Evolutionary conservation across 2,329 filamentous ascomycete genomes (phyloP), one percentile per base, ranked within the genome.

Genomic region (Fusarium sp.): DNA sequence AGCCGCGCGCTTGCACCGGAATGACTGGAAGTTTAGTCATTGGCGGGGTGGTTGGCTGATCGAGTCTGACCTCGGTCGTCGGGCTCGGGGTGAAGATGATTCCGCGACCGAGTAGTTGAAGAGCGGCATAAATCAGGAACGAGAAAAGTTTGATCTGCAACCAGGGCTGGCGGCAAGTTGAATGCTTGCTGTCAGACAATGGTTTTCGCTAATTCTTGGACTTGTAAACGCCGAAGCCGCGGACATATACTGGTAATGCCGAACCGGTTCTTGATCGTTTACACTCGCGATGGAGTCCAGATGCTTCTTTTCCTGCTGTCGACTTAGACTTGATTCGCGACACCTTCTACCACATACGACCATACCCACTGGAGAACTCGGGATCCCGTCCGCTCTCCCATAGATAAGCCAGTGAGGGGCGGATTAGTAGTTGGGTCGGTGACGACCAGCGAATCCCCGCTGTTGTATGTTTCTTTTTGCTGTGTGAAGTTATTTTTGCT

Each of bases 1-100:
- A 72, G 64, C 60, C 71, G 68, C 71, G 68, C 68, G 72, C 64
- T 74, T 74, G 64, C 41, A 54, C 14, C 41, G 62, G 34, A 52
- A 41, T 35, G 23, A 35, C 35, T 58, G 35, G 41, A 27, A 56
- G 43, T 5, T 62, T 57, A 30, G 37, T 64, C 39, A 66, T 37
- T 66, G 54, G 32, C 20, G 52, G 56, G 66, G 56, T 23, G 25
- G 43, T 39, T 56, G 52, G 30, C 20, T 23, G 52, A 35, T 35
- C 13, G 27, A 37, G 23, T 14, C 56, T 14, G 32, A 25, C 20
- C 30, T 62, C 23, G 48, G 48, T 25, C 37, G 30, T 58, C 62
- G 39, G 50, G 16, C 13, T 48, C 39, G 20, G 50, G 18, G 39
- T 52, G 48, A 45, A 64, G 43, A 50, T 23, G 34, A 23, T n/a